These are phyloP conservation scores for Fusarium sulawesiense DNA, from an alignment of 2,329 filamentous ascomycete species.

Conservation along the genomic window DNA sequence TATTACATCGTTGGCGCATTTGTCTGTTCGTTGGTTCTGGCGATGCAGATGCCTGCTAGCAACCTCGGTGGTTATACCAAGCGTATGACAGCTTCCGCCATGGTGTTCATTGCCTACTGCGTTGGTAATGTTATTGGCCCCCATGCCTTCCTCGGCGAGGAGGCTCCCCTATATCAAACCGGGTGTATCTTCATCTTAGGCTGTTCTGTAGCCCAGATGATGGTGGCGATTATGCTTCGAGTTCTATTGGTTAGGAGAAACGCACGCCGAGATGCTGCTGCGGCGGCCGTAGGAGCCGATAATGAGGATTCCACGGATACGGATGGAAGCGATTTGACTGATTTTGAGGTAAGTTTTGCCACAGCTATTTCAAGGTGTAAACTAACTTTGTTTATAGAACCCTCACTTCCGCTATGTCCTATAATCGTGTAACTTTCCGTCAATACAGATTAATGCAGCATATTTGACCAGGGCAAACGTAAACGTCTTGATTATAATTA, in stretches of 20 bases:
- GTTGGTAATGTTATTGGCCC: conserved; percentile 39
- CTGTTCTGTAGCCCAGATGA: conserved; percentile 34
- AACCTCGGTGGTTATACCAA: conserved; percentile 63
- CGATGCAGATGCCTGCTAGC: conserved; percentile 62
- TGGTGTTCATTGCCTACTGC: conserved; percentile 60
- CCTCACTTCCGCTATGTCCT: conserved; percentile 36
- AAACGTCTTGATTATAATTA: neutral
- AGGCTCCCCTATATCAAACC: conserved; percentile 61
- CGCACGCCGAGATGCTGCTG: conserved; percentile 18
- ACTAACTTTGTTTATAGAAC: conserved; percentile 11
- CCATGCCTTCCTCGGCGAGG: conserved; percentile 55
- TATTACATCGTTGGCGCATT: conserved; percentile 63
- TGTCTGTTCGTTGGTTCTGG: conserved; percentile 64
- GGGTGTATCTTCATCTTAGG: conserved; percentile 56
- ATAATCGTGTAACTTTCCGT: neutral
- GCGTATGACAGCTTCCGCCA: conserved; percentile 57
- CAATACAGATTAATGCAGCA: neutral
- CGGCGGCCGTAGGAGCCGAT: neutral
- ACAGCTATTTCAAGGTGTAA: fast-evolving
- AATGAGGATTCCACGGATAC: neutral
- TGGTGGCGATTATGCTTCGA: conserved; percentile 30
- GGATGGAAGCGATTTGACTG: conserved; percentile 33
- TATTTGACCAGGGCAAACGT: neutral
- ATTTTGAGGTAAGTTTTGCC: conserved; percentile 32
- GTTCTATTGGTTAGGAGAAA: conserved; percentile 26